Evolutionary conservation across 2,329 filamentous ascomycete genomes (phyloP).

Genomic region (Whalleya microplaca): DNA sequence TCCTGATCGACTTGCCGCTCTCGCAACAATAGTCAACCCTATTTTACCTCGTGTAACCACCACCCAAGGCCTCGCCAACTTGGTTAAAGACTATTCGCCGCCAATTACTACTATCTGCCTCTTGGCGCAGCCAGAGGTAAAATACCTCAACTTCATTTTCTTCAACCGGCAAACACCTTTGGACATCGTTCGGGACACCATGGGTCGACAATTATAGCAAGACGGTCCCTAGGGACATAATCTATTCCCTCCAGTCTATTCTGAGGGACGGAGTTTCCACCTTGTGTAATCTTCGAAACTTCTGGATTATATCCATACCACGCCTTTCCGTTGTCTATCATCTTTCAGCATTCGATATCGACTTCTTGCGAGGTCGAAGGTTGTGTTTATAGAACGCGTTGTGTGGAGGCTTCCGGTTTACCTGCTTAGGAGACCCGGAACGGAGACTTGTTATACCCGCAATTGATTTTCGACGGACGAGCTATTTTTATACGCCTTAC

Average conservation of each 20-base stretch:
- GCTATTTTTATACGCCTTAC: slow-evolving; percentile 5
- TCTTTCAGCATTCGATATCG: slow-evolving; percentile 5
- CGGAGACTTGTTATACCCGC: slow-evolving; percentile 1
- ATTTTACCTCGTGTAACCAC: slow-evolving; percentile 12
- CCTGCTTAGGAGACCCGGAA: slow-evolving; percentile 5
- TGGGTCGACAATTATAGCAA: slow-evolving; percentile 43
- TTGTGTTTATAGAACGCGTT: slow-evolving; percentile 8
- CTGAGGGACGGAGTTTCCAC: slow-evolving; percentile 31
- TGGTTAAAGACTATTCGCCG: neutral
- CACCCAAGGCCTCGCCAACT: slow-evolving; percentile 12
- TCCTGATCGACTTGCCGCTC: slow-evolving; percentile 7
- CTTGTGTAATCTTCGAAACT: slow-evolving; percentile 24
- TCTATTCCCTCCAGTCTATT: slow-evolving; percentile 31
- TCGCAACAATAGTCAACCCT: neutral
- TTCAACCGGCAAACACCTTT: slow-evolving; percentile 12
- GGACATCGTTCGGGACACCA: slow-evolving; percentile 21
- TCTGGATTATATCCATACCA: slow-evolving; percentile 9
- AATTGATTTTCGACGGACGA: slow-evolving; percentile 6
- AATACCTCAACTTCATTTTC: slow-evolving; percentile 9
- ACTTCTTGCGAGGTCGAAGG: slow-evolving; percentile 7
- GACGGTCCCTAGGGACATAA: slow-evolving; percentile 47
- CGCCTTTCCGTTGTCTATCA: slow-evolving; percentile 1
- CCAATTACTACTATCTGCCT: slow-evolving; percentile 10
- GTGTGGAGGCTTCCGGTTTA: slow-evolving; percentile 5
- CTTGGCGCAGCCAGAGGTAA: slow-evolving; percentile 13